Percentiles rank a stretch among this genome's conserved stretches.
Evolutionary conservation across 1,284 basidiomycete species (phyloP).

Genomic region (Athelia psychrophila): DNA sequence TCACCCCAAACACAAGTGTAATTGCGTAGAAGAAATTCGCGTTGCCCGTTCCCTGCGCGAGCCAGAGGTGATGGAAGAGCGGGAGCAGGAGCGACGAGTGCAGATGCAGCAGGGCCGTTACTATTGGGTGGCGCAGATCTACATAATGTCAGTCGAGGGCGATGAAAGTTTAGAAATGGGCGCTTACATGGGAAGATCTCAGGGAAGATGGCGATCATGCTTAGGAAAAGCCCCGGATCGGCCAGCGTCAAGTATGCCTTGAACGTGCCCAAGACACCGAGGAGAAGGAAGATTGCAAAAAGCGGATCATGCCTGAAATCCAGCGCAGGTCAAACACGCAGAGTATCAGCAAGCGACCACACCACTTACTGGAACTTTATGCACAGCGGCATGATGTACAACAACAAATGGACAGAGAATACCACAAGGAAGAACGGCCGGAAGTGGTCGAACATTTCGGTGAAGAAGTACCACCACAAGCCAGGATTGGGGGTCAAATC

Average conservation of each 20-base stretch:
- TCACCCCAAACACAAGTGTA: constrained; percentile 90
- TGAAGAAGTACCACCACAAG: constrained; percentile 99
- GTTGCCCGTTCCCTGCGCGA: constrained; percentile 90
- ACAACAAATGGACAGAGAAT: constrained; percentile 89
- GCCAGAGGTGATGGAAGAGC: constrained; percentile 91
- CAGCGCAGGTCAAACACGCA: too few relatives aligned
- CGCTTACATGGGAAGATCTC: constrained; percentile 78
- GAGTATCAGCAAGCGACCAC: too few relatives aligned
- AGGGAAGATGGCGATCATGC: constrained; percentile 79
- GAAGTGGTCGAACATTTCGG: constrained; percentile 99
- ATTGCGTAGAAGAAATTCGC: constrained; percentile 99
- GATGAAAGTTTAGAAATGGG: not conserved
- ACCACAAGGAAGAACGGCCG: constrained; percentile 93
- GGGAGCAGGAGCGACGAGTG: constrained; percentile 88
- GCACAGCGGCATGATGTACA: constrained; percentile 84
- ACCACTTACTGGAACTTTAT: constrained; percentile 78
- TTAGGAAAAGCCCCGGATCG: constrained; percentile 85
- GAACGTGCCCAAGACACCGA: constrained; percentile 82
- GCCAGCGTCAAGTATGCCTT: constrained; percentile 92
- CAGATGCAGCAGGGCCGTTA: constrained; percentile 80
- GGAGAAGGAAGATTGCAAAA: constrained; percentile 75
- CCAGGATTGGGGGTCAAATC: constrained; percentile 94
- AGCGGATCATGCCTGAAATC: constrained; percentile 74
- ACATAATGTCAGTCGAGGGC: constrained; percentile 4
- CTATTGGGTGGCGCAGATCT: constrained; percentile 89